These are phyloP conservation scores for Colletotrichum kahawae DNA, from an alignment of 2,329 filamentous ascomycete genomes.

Conservation along the genomic window DNA sequence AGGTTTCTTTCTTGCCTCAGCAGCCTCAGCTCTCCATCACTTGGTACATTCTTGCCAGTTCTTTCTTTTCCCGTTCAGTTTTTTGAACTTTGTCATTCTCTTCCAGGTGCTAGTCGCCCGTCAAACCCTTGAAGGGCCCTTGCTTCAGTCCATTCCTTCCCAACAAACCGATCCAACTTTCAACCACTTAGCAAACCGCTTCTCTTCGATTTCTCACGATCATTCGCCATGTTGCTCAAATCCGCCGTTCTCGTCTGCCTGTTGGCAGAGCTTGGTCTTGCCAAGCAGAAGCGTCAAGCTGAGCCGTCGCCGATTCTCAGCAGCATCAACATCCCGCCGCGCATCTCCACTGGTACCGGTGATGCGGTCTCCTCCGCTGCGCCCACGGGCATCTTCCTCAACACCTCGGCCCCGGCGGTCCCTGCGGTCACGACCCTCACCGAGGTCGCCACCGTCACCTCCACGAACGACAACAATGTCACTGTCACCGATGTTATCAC, in stretches of 20 bases:
- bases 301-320: conserved; percentile 10
- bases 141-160: conserved; percentile 16
- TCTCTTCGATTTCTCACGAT: not conserved
- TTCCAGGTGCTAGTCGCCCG: conserved; percentile 22
- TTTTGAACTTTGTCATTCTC: conserved; percentile 19
- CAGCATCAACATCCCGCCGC: conserved; percentile 8
- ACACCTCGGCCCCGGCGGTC: conserved; percentile 13
- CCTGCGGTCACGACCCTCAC: conserved; percentile 9
- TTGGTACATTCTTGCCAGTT: conserved; percentile 11
- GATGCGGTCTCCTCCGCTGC: not conserved
- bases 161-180: conserved; percentile 2
- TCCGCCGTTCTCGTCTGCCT: conserved; percentile 5
- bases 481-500: conserved; percentile 21
- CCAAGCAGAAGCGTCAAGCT: not conserved
- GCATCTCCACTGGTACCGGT: conserved; percentile 7
- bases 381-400: conserved; percentile 14
- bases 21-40: conserved; percentile 16
- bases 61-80: not conserved
- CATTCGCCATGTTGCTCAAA: conserved; percentile 18
- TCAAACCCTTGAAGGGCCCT: conserved; percentile 15
- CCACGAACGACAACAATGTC: conserved; percentile 2
- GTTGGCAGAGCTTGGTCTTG: conserved; percentile 17
- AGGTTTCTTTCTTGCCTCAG: not conserved
- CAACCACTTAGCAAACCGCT: not conserved
- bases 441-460: conserved; percentile 10